Base-by-base conservation (phyloP, 768 basidiomycete genomes). In the Podaxis pistillaris region DNA sequence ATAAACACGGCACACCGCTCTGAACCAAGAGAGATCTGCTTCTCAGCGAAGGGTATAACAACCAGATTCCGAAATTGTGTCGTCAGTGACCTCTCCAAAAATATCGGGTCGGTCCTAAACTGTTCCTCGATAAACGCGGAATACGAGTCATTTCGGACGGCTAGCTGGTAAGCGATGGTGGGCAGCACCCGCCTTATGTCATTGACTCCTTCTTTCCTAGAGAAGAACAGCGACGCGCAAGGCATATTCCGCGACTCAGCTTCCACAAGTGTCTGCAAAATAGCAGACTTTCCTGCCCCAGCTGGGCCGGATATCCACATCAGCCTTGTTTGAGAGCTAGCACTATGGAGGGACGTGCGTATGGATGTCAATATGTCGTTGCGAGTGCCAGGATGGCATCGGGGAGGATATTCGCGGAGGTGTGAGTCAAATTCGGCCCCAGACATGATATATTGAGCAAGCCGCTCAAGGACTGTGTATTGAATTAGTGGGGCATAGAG, bases 251-350 rank as follows among this genome's bases (percentile, higher is more conserved):
- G 47, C 47, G 47, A 26, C 47, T 24, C 24, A 7, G 47, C 9
- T 37, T 59, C 47, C 24, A 33, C 58, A 15, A 59, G 36, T 11
- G 58, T 59, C 33, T 59, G 58, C 58, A 59, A 51, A 33, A 59
- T 50, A n/a, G 58, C 49, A 26, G 58, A 59, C 8, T 51, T 59
- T 9, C 58, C 58, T 26, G 50, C 58, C 13, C 58, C 58, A 13
- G 58, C 58, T 6, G 58, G 58, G 9, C 58, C 58, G 3, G 22
- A 51, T 51, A 59, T 40, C 47, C 49, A 50, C 13, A 59, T 40
- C 46, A 59, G 38, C 49, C 26, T 24, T 7, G 24, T n/a, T 17
- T 51, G 9, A 4, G 26, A 3, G 7, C 22, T 19, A 19, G n/a
- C n/a, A 17, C 12, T 15, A 6, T 40, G 58, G 12, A 59, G 22